phyloP scores from a whole-genome alignment of 495 filamentous ascomycete species.

The Penicillium tannophilum region DNA sequence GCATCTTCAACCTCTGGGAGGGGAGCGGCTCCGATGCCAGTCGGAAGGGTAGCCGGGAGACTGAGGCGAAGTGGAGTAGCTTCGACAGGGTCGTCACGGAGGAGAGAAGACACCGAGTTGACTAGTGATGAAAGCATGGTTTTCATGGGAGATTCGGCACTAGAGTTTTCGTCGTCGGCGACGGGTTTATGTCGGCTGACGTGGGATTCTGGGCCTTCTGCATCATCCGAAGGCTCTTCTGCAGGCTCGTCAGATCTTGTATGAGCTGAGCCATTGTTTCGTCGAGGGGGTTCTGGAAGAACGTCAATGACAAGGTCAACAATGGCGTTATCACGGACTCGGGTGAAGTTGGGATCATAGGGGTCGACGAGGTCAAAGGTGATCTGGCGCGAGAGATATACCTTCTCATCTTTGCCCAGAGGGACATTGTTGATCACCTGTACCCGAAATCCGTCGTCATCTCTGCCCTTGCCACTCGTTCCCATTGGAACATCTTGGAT shows the following conservation, averaged over 20 bases:
- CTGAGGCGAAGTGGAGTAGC: constrained; percentile 41
- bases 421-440: constrained; percentile 77
- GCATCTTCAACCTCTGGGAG: constrained; percentile 69
- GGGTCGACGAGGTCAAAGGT: constrained; percentile 70
- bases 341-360: constrained; percentile 80
- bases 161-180: constrained; percentile 27
- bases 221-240: constrained; percentile 23
- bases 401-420: constrained; percentile 86
- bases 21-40: constrained; percentile 74
- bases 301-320: constrained; percentile 72
- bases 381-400: constrained; percentile 77
- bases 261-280: constrained; percentile 43
- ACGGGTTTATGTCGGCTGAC: constrained; percentile 22
- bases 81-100: constrained; percentile 45
- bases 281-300: constrained; percentile 40
- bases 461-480: constrained; percentile 23
- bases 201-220: constrained; percentile 16
- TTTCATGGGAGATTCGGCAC: constrained; percentile 47
- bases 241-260: constrained; percentile 32
- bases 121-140: constrained; percentile 58
- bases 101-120: constrained; percentile 57
- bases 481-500: constrained; percentile 62
- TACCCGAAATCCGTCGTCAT: constrained; percentile 61
- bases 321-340: constrained; percentile 69
- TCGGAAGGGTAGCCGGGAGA: constrained; percentile 70